Conservation (phyloP, 352 stramenopile species). For the Phytophthora multivora region DNA sequence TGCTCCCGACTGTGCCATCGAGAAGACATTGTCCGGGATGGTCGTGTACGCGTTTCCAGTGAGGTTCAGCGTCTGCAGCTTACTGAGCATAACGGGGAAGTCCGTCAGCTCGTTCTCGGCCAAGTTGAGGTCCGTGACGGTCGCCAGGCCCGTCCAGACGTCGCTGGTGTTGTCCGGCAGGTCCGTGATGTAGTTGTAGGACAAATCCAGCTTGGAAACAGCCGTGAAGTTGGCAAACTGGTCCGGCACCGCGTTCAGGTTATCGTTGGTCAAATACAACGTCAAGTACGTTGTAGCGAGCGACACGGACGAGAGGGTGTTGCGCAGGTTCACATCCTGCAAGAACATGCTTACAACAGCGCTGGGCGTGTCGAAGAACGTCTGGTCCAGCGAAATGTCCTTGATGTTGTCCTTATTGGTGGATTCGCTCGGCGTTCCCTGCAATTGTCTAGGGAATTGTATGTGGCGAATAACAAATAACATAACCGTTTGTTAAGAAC, state of each 20-base stretch:
- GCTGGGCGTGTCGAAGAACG: slow-evolving; percentile 56
- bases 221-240: slow-evolving; percentile 40
- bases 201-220: slow-evolving; percentile 43
- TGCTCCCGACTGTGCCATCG: slow-evolving; percentile 35
- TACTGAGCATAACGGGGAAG: slow-evolving; percentile 41
- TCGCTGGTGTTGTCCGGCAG: slow-evolving; percentile 39
- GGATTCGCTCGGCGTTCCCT: slow-evolving; percentile 28
- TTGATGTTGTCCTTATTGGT: slow-evolving; percentile 46
- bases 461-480: slow-evolving; percentile 9
- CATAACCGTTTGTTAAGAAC: neutral
- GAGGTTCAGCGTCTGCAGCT: slow-evolving; percentile 48
- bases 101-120: slow-evolving; percentile 48
- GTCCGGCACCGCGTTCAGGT: slow-evolving; percentile 47
- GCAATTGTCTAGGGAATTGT: slow-evolving; percentile 33
- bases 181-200: slow-evolving; percentile 54
- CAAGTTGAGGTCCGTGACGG: slow-evolving; percentile 45
- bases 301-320: slow-evolving; percentile 37
- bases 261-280: slow-evolving; percentile 53
- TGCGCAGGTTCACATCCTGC: slow-evolving; percentile 40
- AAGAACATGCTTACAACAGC: slow-evolving; percentile 42
- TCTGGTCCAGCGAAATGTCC: slow-evolving; percentile 54
- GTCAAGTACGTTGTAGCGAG: slow-evolving; percentile 31
- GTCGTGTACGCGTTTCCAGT: slow-evolving; percentile 47
- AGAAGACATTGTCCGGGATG: slow-evolving; percentile 54
- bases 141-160: slow-evolving; percentile 37